A percentile compares a stretch with the other conserved stretches of the same genome.
Conservation (phyloP, 1,284 basidiomycete genomes). For the Porogramme epimiltina region DNA sequence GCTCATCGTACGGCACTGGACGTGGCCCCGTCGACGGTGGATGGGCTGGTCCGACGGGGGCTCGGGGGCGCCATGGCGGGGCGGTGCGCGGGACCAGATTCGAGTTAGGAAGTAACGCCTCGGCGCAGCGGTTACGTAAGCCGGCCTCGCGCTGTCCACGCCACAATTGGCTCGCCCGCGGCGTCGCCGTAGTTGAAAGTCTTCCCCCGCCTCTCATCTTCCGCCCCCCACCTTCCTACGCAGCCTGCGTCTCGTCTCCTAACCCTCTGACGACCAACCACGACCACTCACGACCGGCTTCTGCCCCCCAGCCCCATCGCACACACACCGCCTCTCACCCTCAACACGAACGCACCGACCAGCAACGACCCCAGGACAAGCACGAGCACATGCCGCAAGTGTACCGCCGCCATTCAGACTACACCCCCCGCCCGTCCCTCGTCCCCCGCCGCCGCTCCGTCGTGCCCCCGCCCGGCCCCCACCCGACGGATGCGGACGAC, state of each 20-base stretch:
- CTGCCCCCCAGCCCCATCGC: background rate
- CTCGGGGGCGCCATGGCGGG: too few species aligned
- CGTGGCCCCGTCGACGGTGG: too few species aligned
- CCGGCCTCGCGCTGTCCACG: conserved; percentile 23
- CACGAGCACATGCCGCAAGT: conserved; percentile 28
- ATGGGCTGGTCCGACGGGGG: too few species aligned
- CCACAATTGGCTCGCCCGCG: conserved; percentile 16
- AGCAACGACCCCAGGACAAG: too few species aligned
- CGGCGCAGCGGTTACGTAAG: conserved; percentile 13
- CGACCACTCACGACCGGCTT: conserved; percentile 9
- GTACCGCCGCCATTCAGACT: conserved; percentile 27
- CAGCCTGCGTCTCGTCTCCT: background rate
- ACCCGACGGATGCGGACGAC: conserved; percentile 55
- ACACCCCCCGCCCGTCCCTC: conserved; percentile 21
- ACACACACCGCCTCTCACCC: background rate
- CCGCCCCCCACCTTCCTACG: conserved; percentile 3
- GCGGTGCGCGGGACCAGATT: too few species aligned
- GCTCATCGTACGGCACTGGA: too few species aligned
- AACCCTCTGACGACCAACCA: conserved; percentile 1
- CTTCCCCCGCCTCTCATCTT: conserved; percentile 12
- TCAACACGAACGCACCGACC: too few species aligned
- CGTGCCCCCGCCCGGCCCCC: conserved; percentile 20
- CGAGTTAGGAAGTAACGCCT: too few species aligned
- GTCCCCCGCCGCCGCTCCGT: conserved; percentile 25
- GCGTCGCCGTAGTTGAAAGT: conserved; percentile 7